Evolutionary conservation across 257 asterid species (phyloP), one percentile per base, ranked within the genome.

Genomic region (Fraxinus quadrangulata): DNA sequence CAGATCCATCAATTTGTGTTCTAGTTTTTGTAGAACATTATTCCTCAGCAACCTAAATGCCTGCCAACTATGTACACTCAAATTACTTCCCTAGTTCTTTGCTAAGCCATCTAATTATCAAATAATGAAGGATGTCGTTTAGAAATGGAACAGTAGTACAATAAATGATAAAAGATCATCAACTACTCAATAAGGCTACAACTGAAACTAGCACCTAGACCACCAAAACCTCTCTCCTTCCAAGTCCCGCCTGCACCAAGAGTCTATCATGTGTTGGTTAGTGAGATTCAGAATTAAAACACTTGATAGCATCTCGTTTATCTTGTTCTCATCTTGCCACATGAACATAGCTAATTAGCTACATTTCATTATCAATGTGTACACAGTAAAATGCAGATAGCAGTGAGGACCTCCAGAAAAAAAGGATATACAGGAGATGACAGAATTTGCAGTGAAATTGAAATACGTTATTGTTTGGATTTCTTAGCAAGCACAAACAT

Each of bases 171-270:
- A 26, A 63, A 26, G 33, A 63, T 26, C 33, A 63, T 7, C 69
- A 10, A 61, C 24, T 24, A 19, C 69, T 13, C 69, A 63, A 63
- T 33, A 59, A 23, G 68, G 68, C 30, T 21, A 24, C 13, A 61
- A 61, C 31, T 61, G 6, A 61, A 61, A 61, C 68, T 61, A 61
- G 33, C 68, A 61, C 30, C 33, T 21, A 61, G 68, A 61, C 68
- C 12, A 59, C 12, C 67, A 49, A 49, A 17, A 49, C 61, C 61
- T 49, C 63, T 51, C 61, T 2, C 26, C 67, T 16, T 61, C 33
- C 68, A 24, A 61, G 16, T 61, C 30, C 13, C 7, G 19, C 12
- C 68, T 61, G 33, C 30, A 61, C 17, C 68, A 61, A 61, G 31
- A 61, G 14, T 23, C 68, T 61, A 61, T 61, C 16, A 24, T 61